Percentiles rank a stretch among this genome's conserved stretches.
phyloP scores from a whole-genome alignment of 2,329 filamentous ascomycete species.

The Phaeosphaeria sp. region DNA sequence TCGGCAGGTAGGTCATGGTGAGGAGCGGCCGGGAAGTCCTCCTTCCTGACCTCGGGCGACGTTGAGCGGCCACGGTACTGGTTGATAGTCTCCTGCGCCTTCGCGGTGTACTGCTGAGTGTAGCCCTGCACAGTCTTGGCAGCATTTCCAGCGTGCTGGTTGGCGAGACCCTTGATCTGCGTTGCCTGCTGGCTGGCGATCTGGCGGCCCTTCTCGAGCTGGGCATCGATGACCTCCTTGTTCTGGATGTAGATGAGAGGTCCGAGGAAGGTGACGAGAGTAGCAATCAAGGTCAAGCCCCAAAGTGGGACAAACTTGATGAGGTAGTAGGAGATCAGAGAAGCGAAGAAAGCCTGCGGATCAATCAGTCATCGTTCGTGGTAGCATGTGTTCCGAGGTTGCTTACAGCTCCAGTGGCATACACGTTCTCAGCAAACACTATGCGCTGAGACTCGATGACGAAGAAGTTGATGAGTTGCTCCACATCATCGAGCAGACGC shows the following conservation, averaged over 20 bases:
- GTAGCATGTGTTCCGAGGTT: neutral
- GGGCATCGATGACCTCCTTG: conserved; percentile 68
- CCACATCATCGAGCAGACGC: conserved; percentile 66
- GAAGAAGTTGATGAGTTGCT: conserved; percentile 72
- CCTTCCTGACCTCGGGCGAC: conserved; percentile 46
- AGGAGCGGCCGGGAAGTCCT: conserved; percentile 24
- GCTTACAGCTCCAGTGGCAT: conserved; percentile 66
- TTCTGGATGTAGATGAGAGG: conserved; percentile 71
- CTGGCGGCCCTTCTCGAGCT: conserved; percentile 62
- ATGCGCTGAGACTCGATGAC: conserved; percentile 72
- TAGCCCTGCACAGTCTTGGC: conserved; percentile 65
- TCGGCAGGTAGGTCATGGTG: conserved; percentile 19
- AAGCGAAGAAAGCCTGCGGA: conserved; percentile 64
- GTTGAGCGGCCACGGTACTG: conserved; percentile 47
- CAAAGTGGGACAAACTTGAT: conserved; percentile 72
- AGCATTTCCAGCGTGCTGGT: conserved; percentile 65
- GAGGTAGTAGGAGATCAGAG: conserved; percentile 68
- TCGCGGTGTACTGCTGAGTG: conserved; percentile 65
- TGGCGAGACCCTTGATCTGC: conserved; percentile 66
- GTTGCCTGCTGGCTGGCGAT: conserved; percentile 65
- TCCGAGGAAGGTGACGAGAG: conserved; percentile 63
- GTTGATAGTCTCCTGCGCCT: conserved; percentile 62
- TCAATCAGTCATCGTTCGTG: conserved; percentile 8
- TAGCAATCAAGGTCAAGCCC: conserved; percentile 66
- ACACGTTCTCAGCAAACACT: conserved; percentile 70